Conservation (phyloP, 441 rosid genomes). For the Codiaeum variegatum region DNA sequence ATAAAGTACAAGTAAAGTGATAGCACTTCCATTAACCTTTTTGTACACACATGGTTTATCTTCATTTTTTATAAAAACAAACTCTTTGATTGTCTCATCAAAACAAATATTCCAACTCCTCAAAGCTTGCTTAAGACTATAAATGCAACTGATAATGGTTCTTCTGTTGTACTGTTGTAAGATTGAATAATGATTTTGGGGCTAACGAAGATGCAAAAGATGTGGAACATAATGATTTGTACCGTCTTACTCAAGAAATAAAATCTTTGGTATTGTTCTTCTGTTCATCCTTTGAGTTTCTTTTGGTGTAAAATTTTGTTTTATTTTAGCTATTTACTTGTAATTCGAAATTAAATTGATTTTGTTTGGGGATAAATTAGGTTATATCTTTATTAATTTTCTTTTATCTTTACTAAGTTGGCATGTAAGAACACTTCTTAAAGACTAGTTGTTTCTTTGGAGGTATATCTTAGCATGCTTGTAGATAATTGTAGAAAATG, state of each 20-base stretch:
- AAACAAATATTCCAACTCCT: too few relatives aligned
- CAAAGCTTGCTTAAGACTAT: too few relatives aligned
- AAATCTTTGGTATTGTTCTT: conserved; percentile 49
- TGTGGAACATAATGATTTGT: conserved; percentile 25
- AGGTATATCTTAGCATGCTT: not conserved
- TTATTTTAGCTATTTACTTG: not conserved
- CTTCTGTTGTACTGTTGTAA: conserved; percentile 16
- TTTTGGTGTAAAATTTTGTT: not conserved
- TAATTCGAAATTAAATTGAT: not conserved
- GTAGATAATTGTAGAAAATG: not conserved
- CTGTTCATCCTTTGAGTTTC: conserved; percentile 3
- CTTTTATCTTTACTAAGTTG: not conserved
- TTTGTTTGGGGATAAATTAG: not conserved
- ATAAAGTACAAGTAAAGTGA: too few relatives aligned
- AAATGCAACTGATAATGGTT: conserved; percentile 34
- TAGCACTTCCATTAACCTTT: too few relatives aligned
- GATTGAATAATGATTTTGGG: conserved; percentile 23
- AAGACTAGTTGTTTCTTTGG: not conserved
- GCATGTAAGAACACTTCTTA: not conserved
- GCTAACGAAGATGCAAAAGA: conserved; percentile 23
- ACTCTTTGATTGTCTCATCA: too few relatives aligned
- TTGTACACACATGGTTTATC: too few relatives aligned
- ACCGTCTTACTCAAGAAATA: conserved; percentile 31
- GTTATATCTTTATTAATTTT: not conserved
- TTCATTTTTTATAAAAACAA: too few relatives aligned